Evolutionary conservation across 345 rosid genomes (phyloP).

Genomic region (Raphanus sativus): DNA sequence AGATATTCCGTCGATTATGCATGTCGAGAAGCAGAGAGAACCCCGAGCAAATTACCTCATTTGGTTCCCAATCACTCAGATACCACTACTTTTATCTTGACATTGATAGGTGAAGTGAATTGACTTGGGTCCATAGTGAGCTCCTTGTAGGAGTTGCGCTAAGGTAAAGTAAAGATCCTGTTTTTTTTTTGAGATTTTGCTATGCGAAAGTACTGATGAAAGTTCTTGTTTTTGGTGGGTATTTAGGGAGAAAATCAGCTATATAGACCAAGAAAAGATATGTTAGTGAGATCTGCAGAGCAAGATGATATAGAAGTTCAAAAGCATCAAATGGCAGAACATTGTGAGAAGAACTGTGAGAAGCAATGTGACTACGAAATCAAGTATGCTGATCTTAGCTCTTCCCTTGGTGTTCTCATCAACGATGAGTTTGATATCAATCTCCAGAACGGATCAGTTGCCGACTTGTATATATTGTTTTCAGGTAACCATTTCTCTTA

Average conservation of each 20-base stretch:
- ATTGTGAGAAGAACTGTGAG: constrained; percentile 50
- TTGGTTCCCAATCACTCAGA: too few species aligned
- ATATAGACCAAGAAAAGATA: constrained; percentile 66
- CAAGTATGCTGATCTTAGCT: constrained; percentile 90
- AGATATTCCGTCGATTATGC: too few species aligned
- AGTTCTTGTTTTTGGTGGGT: constrained; percentile 28
- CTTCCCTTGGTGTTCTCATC: constrained; percentile 87
- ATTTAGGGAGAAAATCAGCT: constrained; percentile 83
- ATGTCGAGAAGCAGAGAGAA: too few species aligned
- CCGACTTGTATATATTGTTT: constrained; percentile 56
- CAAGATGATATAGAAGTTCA: constrained; percentile 69
- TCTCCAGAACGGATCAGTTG: constrained; percentile 64
- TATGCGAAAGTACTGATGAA: background rate
- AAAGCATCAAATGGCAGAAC: constrained; percentile 45
- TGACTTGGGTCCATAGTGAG: constrained; percentile 99
- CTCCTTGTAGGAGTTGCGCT: constrained; percentile 90
- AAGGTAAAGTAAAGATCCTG: constrained; percentile 55
- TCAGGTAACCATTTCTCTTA: constrained; percentile 57
- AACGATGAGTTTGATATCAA: constrained; percentile 69
- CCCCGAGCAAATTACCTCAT: too few species aligned
- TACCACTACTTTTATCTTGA: constrained; percentile 65
- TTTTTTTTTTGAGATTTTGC: background rate
- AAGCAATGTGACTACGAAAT: constrained; percentile 98
- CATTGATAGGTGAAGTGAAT: constrained; percentile 91
- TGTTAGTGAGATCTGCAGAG: constrained; percentile 54